phyloP scores from a whole-genome alignment of 2,329 filamentous ascomycete species.

The Pseudogymnoascus destructans region DNA sequence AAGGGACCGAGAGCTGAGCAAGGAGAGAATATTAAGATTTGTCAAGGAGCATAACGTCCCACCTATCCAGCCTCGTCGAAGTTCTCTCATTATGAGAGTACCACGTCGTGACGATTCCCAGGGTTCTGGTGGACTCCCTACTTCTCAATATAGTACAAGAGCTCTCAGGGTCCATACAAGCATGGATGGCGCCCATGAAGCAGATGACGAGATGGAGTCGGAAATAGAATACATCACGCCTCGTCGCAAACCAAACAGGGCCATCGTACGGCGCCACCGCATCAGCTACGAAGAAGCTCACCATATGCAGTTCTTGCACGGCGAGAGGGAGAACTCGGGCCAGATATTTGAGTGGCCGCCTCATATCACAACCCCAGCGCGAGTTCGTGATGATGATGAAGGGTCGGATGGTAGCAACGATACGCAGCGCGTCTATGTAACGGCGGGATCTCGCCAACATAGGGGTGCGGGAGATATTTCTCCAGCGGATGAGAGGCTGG shows the following conservation, averaged over 20 bases:
- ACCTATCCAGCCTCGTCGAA: slow-evolving; percentile 13
- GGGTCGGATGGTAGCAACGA: not conserved
- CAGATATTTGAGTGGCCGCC: not conserved
- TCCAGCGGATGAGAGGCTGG: not conserved
- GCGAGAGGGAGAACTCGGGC: not conserved
- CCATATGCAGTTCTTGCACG: not conserved
- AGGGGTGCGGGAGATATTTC: not conserved
- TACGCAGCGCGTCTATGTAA: not conserved
- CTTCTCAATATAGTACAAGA: not conserved
- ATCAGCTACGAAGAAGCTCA: not conserved
- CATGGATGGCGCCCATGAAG: not conserved
- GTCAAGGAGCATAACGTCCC: slow-evolving; percentile 12
- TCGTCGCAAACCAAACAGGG: not conserved
- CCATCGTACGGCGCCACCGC: not conserved
- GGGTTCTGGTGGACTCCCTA: not conserved
- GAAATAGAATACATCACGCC: not conserved
- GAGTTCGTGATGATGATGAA: not conserved
- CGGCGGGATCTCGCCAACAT: not conserved
- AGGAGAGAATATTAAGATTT: slow-evolving; percentile 6
- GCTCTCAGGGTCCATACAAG: not conserved
- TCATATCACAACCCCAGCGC: not conserved
- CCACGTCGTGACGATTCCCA: not conserved
- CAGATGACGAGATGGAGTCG: not conserved
- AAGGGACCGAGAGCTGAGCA: not conserved
- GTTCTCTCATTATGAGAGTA: not conserved